Base-by-base conservation (phyloP, 495 filamentous ascomycete species). In the Trichoderma orchidacearum region DNA sequence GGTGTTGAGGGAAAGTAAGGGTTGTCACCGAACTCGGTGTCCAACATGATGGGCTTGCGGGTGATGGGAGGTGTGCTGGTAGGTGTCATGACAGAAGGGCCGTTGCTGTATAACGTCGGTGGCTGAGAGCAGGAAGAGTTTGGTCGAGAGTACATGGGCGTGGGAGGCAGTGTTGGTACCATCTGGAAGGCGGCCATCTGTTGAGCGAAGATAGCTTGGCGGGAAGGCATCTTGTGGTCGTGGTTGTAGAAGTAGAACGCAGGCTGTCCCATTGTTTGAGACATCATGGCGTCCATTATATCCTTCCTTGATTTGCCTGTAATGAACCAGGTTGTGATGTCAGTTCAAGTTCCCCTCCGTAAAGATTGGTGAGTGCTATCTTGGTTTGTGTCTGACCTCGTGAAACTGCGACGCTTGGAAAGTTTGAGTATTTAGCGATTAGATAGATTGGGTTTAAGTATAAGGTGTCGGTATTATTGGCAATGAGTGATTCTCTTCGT, bases 181-280 rank as follows among this genome's bases (percentile, higher is more conserved):
- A 76, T 65, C 60, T 76, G 69, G 72, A 75, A 82, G 66, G 68
- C 75, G 69, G 58, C 70, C 65, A 72, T 78, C 69, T 68, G 69
- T 29, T 72, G 68, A 25, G 41, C 41, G 41, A 48, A 48, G 15
- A 48, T 52, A 67, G 61, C 51, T 68, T 68, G 87, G 63, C 89
- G 87, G 65, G 84, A 74, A 66, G 95, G 86, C 48, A 80, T 75
- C 65, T 79, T 84, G 48, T 84, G 79, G 55, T 92, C 88, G 57
- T 85, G 85, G 60, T 81, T 85, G 73, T 95, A 97, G 77, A 92
- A 96, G 81, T 87, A 90, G 78, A 94, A 96, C 17, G 86, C 75
- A 54, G 87, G 78, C 65, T 89, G 87, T 45, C 83, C 86, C 76
- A 86, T 85, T 65, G 77, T 66, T 53, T 78, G 81, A 58, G 75